A percentile compares a stretch with the other conserved stretches of the same genome.
These are phyloP conservation scores for Atkinsonella texensis DNA, from an alignment of 2,329 filamentous ascomycete genomes.

Conservation along the genomic window DNA sequence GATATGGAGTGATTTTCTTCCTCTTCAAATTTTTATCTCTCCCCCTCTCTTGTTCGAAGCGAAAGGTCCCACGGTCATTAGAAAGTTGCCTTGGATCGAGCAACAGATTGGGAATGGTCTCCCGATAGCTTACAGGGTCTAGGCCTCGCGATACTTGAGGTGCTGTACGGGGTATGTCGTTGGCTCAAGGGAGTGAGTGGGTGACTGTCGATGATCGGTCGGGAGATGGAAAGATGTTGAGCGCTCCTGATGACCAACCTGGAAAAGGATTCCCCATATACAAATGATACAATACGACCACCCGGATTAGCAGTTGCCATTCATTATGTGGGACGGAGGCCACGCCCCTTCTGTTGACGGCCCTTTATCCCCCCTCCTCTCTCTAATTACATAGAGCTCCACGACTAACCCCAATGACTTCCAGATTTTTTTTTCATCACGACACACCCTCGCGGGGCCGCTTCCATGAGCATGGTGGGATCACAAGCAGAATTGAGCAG, in stretches of 20 bases:
- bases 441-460: constrained; percentile 1
- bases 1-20: neutral
- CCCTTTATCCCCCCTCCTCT: neutral
- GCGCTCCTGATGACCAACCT: neutral
- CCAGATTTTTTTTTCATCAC: constrained; percentile 7
- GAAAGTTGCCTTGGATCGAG: neutral
- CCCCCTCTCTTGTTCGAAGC: too few species aligned
- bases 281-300: neutral
- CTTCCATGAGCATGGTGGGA: neutral
- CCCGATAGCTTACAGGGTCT: constrained; percentile 2
- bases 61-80: neutral
- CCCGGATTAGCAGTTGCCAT: neutral
- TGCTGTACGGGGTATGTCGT: neutral
- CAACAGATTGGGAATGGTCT: neutral
- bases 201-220: neutral
- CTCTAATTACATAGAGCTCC: neutral
- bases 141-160: constrained; percentile 1
- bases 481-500: too few species aligned
- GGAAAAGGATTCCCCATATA: neutral
- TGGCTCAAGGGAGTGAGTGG: neutral
- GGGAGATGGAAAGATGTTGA: constrained; percentile 1
- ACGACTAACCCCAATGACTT: constrained; percentile 1
- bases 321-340: constrained; percentile 2
- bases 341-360: neutral
- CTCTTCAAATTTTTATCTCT: neutral